phyloP scores from a whole-genome alignment of 176 grass and related monocot species.

The Thinopyrum elongatum region DNA sequence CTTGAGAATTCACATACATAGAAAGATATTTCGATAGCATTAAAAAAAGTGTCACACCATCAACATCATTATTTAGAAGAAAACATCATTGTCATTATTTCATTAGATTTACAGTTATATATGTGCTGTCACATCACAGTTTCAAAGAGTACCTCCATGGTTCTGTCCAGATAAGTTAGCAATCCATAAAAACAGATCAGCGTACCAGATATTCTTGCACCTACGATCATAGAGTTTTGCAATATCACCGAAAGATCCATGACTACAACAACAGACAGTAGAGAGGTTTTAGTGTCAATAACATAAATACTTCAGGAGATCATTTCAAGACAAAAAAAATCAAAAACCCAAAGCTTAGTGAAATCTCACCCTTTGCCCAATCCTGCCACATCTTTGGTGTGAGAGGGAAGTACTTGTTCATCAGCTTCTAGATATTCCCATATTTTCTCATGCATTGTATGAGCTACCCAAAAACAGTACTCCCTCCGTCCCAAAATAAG shows the following conservation, averaged over 20 bases:
- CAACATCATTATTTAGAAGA: too few relatives aligned
- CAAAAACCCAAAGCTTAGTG: slow-evolving; percentile 51
- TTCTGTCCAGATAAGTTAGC: too few relatives aligned
- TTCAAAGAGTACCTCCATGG: too few relatives aligned
- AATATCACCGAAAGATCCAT: slow-evolving; percentile 51
- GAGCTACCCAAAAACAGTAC: slow-evolving; percentile 39
- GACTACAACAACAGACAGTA: slow-evolving; percentile 38
- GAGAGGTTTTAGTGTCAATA: neutral
- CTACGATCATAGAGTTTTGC: slow-evolving; percentile 75
- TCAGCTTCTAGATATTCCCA: slow-evolving; percentile 77
- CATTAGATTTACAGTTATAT: too few relatives aligned
- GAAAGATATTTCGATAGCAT: too few relatives aligned
- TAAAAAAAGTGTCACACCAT: too few relatives aligned
- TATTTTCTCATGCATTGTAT: slow-evolving; percentile 80
- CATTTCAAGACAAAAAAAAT: neutral
- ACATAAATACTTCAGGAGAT: neutral
- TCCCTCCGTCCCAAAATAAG: too few relatives aligned
- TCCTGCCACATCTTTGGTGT: slow-evolving; percentile 84
- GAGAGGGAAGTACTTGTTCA: slow-evolving; percentile 70
- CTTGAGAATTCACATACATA: too few relatives aligned
- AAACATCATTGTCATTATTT: too few relatives aligned
- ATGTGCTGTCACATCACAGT: neutral
- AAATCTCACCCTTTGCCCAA: slow-evolving; percentile 77
- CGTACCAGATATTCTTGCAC: slow-evolving; percentile 62
- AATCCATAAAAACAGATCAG: too few relatives aligned